Conservation (phyloP, 2,329 filamentous ascomycete genomes). For the Epichloe bromicola region DNA sequence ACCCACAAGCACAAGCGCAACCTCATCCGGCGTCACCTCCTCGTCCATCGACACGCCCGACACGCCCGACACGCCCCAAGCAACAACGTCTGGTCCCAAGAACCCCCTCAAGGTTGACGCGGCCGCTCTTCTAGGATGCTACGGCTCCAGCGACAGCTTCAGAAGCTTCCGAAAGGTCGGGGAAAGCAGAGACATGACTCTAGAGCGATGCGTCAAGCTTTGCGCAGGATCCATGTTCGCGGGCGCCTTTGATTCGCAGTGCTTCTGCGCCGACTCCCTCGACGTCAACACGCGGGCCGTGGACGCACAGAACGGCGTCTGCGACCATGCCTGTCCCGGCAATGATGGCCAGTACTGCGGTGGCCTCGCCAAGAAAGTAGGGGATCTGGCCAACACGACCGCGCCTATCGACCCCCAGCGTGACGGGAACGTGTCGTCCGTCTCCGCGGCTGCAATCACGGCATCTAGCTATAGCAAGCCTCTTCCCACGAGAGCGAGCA, state of each 20-base stretch:
- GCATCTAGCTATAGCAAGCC: background rate
- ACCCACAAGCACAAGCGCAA: background rate
- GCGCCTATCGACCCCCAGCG: background rate
- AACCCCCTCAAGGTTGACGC: conserved; percentile 20
- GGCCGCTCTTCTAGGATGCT: conserved; percentile 28
- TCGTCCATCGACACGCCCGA: conserved; percentile 1
- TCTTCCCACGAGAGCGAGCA: background rate
- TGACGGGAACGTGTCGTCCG: background rate
- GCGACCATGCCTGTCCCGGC: conserved; percentile 29
- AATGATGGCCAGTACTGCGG: conserved; percentile 28
- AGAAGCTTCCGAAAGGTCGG: conserved; percentile 19
- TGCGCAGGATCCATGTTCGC: conserved; percentile 25
- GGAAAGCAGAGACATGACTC: conserved; percentile 25
- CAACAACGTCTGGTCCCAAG: conserved; percentile 7
- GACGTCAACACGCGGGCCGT: conserved; percentile 25
- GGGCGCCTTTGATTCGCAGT: conserved; percentile 26
- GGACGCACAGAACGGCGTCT: conserved; percentile 9
- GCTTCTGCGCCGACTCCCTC: conserved; percentile 32
- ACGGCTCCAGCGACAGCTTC: conserved; percentile 24
- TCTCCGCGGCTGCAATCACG: background rate
- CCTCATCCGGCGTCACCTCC: conserved; percentile 1
- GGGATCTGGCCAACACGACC: conserved; percentile 2
- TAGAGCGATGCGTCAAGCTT: conserved; percentile 23
- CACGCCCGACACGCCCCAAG: conserved; percentile 1
- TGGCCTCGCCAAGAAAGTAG: conserved; percentile 15